Evolutionary conservation across 441 rosid genomes (phyloP).

Genomic region (Populus hybrid): DNA sequence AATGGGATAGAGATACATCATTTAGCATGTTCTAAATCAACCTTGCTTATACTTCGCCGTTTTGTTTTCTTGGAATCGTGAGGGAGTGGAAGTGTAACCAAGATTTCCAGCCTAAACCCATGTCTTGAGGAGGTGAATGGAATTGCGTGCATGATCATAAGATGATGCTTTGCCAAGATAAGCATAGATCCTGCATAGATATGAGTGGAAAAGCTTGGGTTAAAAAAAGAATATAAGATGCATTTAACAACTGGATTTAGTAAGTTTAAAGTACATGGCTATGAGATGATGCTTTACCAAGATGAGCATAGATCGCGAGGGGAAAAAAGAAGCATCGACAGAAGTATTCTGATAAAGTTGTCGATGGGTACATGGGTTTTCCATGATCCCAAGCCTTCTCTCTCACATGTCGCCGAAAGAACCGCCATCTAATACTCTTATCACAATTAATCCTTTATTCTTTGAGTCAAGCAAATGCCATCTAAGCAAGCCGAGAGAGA

Average conservation of each 20-base stretch:
- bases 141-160: too few relatives aligned
- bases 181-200: slow-evolving; percentile 11
- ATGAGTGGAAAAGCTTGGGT: not conserved
- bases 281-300: too few relatives aligned
- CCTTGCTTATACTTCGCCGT: too few relatives aligned
- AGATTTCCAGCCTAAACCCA: too few relatives aligned
- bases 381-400: not conserved
- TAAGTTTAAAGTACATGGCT: too few relatives aligned
- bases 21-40: not conserved
- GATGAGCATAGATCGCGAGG: too few relatives aligned
- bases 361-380: not conserved
- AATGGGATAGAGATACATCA: not conserved
- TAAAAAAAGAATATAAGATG: not conserved
- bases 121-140: too few relatives aligned
- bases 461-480: too few relatives aligned
- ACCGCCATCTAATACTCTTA: not conserved
- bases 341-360: not conserved
- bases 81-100: too few relatives aligned
- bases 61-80: too few relatives aligned
- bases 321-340: not conserved
- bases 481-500: not conserved
- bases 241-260: too few relatives aligned
- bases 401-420: not conserved
- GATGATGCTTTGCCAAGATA: not conserved
- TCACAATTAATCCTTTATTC: not conserved